A percentile compares a stretch with the other conserved stretches of the same genome.
phyloP scores from a whole-genome alignment of 192 early-diverging fungal genomes.

The Helicostylum pulchrum region DNA sequence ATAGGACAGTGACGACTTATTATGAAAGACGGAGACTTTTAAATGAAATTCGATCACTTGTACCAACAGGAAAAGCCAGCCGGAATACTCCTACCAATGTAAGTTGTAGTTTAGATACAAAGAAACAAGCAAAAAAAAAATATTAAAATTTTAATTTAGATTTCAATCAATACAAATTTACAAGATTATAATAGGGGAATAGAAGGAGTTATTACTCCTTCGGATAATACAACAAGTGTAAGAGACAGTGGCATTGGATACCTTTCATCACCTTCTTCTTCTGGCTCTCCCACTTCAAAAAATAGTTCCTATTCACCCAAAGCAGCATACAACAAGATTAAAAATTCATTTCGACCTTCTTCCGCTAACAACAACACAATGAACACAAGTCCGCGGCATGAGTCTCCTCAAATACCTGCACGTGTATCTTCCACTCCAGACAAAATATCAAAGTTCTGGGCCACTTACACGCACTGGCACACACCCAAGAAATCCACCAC shows the following conservation, averaged over 20 bases:
- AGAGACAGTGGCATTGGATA: conserved; percentile 18
- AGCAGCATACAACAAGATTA: conserved; percentile 20
- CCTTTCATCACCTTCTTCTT: conserved; percentile 17
- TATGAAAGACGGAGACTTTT: conserved; percentile 30
- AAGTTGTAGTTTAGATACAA: not conserved
- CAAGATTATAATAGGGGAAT: conserved; percentile 14
- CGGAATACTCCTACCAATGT: conserved; percentile 15
- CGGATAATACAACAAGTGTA: not conserved
- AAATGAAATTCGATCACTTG: conserved; percentile 33
- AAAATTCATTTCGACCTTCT: conserved; percentile 14
- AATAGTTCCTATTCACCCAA: conserved; percentile 22
- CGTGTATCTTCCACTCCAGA: conserved; percentile 35
- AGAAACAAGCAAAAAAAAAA: not conserved
- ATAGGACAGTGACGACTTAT: conserved; percentile 34
- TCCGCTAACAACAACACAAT: conserved; percentile 3
- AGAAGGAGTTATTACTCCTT: conserved; percentile 3
- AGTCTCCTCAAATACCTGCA: conserved; percentile 20
- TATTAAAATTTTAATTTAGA: not conserved
- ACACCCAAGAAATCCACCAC: not conserved
- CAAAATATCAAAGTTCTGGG: conserved; percentile 33
- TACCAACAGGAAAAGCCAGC: not conserved
- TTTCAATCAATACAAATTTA: conserved; percentile 25
- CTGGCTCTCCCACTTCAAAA: not conserved
- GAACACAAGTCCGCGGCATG: not conserved
- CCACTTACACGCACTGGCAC: conserved; percentile 17